Conservation (phyloP, 208 protist genomes). For the Trichomonas tenax region DNA sequence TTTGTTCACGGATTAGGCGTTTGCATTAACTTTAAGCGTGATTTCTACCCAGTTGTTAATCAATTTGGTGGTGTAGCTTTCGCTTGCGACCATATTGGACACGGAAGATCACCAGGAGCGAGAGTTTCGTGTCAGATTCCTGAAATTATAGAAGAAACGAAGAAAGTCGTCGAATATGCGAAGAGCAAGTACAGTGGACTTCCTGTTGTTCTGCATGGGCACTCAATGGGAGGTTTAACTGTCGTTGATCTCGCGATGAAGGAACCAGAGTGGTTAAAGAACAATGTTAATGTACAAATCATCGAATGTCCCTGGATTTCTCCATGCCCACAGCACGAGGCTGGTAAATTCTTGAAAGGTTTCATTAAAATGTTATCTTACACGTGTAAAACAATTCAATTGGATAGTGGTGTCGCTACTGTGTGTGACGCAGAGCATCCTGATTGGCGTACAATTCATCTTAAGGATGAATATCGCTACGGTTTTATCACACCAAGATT, state of each 20-base stretch:
- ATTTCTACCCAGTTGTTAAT: neutral
- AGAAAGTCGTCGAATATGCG: neutral
- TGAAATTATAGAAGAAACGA: neutral
- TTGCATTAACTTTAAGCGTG: neutral
- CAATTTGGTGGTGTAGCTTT: neutral
- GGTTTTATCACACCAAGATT: neutral
- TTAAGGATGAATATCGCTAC: too few relatives aligned
- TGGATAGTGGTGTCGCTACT: neutral
- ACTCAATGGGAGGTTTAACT: neutral
- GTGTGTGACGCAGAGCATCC: neutral
- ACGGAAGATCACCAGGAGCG: neutral
- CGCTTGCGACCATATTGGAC: neutral
- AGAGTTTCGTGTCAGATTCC: neutral
- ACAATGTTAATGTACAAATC: neutral
- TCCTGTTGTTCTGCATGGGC: neutral
- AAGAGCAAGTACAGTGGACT: neutral
- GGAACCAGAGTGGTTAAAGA: neutral
- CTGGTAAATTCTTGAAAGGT: too few relatives aligned
- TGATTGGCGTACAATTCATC: neutral
- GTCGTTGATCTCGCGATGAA: neutral
- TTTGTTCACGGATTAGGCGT: constrained; percentile 4
- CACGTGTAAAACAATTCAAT: neutral
- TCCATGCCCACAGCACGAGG: neutral
- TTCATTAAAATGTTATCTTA: neutral
- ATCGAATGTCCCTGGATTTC: constrained; percentile 2